Base-by-base conservation (phyloP, 768 basidiomycete genomes). In the Serendipita indica region DNA sequence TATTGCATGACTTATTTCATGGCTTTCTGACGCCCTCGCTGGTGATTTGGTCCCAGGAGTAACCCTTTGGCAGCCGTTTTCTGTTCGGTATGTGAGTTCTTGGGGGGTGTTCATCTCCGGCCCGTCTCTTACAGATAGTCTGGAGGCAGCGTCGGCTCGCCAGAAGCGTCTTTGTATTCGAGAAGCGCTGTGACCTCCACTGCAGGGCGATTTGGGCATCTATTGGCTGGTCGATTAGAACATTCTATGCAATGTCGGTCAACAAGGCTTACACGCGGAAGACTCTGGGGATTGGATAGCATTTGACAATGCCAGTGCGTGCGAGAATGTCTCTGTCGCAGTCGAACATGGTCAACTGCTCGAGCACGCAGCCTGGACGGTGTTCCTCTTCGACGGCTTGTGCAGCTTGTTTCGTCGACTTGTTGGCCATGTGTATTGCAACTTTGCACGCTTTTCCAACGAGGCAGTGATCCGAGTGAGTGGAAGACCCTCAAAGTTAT, bases 201-300 rank as follows among this genome's bases (percentile, higher is more conserved):
- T 7, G 82, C 81, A 52, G 87, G 79, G 56, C 71, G 69, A 20
- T 76, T 75, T 49, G 76, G 74, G 67, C 89, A 90, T 62, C 89
- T 90, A 63, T 59, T 62, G 33, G 37, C 57, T 32, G 37, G 18
- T 33, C 56, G 43, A 22, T 49, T 39, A 33, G n/a, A 33, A 43
- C 10, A 30, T 37, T 60, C 25, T 20, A 32, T 28, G 18, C n/a
- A 45, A 16, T 30, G 25, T 57, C 46, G 30, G 10, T 30, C n/a
- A 60, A n/a, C 22, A n/a, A 6, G 63, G 65, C 80, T 69, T 65
- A 86, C 88, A 86, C 71, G 67, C 75, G 74, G 64, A 92, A 86
- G 27, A 90, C 74, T 14, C 89, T 79, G 28, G 83, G 79, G 43
- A 91, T 70, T 3, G 87, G 89, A 66, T 79, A 81, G 67, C 88